Evolutionary conservation across 2,329 filamentous ascomycete species (phyloP).

Genomic region (Fonsecaea erecta): DNA sequence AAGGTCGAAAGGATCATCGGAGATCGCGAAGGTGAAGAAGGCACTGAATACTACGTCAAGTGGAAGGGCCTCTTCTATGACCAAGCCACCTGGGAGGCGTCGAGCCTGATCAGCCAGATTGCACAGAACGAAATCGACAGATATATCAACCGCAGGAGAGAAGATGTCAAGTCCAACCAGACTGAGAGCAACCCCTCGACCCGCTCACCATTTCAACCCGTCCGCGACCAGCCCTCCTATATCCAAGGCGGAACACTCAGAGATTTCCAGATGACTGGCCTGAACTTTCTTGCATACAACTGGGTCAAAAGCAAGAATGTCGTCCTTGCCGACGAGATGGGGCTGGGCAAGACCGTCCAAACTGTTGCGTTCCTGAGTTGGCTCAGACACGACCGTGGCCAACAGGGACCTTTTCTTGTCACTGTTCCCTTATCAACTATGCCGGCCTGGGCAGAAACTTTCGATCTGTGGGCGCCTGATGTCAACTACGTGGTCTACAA

Average conservation of each 20-base stretch:
- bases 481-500: conserved; percentile 97
- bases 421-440: conserved; percentile 98
- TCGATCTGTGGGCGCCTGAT: conserved; percentile 94
- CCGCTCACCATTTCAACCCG: conserved; percentile 70
- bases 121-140: conserved; percentile 91
- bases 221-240: conserved; percentile 83
- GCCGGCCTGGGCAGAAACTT: conserved; percentile 97
- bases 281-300: conserved; percentile 95
- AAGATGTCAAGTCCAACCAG: conserved; percentile 78
- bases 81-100: conserved; percentile 89
- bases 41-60: conserved; percentile 89
- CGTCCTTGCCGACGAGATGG: conserved; percentile 98
- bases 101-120: conserved; percentile 72
- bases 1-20: conserved; percentile 93
- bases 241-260: conserved; percentile 83
- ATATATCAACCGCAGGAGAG: conserved; percentile 80
- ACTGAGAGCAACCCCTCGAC: conserved; percentile 76
- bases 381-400: conserved; percentile 84
- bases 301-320: conserved; percentile 95
- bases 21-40: conserved; percentile 76
- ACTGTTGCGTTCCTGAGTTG: conserved; percentile 97
- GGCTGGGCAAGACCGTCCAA: conserved; percentile 95
- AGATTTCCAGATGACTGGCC: conserved; percentile 88
- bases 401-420: conserved; percentile 94
- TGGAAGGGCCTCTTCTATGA: conserved; percentile 96